Evolutionary conservation across 768 basidiomycete species (phyloP).

Genomic region (Amanita fuliginea): DNA sequence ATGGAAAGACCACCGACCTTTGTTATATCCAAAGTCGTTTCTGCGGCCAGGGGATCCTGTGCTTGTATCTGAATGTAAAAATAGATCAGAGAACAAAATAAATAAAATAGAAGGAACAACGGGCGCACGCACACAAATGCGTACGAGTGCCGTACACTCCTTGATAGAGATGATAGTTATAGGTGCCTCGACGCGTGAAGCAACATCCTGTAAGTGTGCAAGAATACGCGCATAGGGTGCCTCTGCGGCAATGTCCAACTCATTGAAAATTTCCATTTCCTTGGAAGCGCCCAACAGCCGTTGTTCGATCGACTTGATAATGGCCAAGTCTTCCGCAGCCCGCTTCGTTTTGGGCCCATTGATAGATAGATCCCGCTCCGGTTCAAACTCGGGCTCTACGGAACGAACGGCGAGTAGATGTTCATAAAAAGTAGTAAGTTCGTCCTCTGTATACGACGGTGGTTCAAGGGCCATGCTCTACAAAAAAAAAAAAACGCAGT

Average conservation of each 20-base stretch:
- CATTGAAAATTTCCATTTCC: constrained; percentile 2
- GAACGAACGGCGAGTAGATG: constrained; percentile 28
- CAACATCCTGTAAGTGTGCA: constrained; percentile 20
- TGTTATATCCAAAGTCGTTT: constrained; percentile 43
- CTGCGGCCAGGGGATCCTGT: constrained; percentile 37
- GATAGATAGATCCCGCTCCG: constrained; percentile 7
- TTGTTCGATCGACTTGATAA: constrained; percentile 23
- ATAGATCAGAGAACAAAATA: constrained; percentile 4
- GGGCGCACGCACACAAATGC: constrained; percentile 34
- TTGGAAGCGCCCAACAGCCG: constrained; percentile 16
- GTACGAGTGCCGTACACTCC: constrained; percentile 48
- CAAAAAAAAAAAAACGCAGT: not conserved
- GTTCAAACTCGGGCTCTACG: constrained; percentile 5
- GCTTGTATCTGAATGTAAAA: constrained; percentile 27
- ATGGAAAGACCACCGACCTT: constrained; percentile 20
- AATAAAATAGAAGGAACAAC: not conserved
- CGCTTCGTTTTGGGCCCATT: constrained; percentile 12
- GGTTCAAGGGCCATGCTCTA: constrained; percentile 22
- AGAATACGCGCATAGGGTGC: constrained; percentile 23
- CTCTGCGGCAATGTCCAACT: constrained; percentile 1
- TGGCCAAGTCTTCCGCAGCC: constrained; percentile 20
- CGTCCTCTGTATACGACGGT: constrained; percentile 29
- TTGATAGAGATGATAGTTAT: constrained; percentile 33
- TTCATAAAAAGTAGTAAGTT: constrained; percentile 30
- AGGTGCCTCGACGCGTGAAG: constrained; percentile 21